Evolutionary conservation across 169 alveolate species (phyloP), one percentile per base, ranked within the genome.

Genomic region (Cryptosporidium xiaoi): DNA sequence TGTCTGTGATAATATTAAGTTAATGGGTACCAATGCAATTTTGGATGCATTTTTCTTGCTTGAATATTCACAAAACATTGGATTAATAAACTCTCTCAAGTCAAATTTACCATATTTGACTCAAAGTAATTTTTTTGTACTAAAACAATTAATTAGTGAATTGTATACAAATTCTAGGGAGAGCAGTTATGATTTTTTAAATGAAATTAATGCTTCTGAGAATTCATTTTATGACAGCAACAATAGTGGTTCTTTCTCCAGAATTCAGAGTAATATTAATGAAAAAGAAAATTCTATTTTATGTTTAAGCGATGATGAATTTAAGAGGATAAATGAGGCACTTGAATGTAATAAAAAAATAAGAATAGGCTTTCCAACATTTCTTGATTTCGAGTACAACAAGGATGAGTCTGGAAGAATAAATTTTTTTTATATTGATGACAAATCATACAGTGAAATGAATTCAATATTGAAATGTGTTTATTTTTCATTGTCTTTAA

Each of bases 341-440:
- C 56, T 69, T 31, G 83, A 69, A 53, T 69, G 40, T 18, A 69
- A 69, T 16, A 8, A 27, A 33, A 31, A 13, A 5, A 8, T 69
- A 12, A 69, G 51, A 53, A 24, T 69, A 27, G 83, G 83, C 4
- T 20, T 69, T n/a, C 83, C 83, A 12, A 27, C 83, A 16, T 53
- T 16, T 29, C 44, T 69, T 15, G 67, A 69, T 40, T 69, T 69
- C 51, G 66, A 56, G 1, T 31, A 13, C 18, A 66, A 53, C 12
- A 12, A 3, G 2, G 24, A 69, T 44, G 16, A 31, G 8, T 31
- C 18, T 10, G 56, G 56, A 13, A 69, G 83, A 34, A 69, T 69
- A 13, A 69, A 69, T 40, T 69, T 69, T 29, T 69, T 69, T 69
- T 69, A 69, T 40, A 27, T 50, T 10, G 83, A 55, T 8, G 65